Base-by-base conservation (phyloP, 495 filamentous ascomycete genomes). In the Aspergillus affinis region DNA sequence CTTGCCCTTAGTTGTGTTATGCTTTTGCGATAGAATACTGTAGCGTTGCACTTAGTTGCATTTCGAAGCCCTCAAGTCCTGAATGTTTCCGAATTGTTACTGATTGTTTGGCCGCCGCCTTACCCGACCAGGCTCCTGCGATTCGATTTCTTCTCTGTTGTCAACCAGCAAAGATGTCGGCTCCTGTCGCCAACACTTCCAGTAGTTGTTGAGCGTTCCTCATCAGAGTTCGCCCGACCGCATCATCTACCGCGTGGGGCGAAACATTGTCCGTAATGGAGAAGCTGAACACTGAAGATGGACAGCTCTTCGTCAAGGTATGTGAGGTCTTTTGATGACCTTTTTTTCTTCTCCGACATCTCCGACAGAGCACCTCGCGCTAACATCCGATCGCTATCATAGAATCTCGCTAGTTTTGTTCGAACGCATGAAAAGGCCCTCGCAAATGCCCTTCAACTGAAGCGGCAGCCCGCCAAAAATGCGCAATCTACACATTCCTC, bases 361-460 rank as follows among this genome's bases (percentile, higher is more conserved):
- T 15, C 41, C 32, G 19, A 18, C 19, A 15, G 18, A 21, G 12
- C 36, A 17, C 1, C 36, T 4, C 18, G 19, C 41, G 57, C 68
- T 68, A 52, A 66, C 36, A 41, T 54, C 21, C 17, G 0, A 19
- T 53, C 27, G 23, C 15, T 44, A 54, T 46, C 21, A 21, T 61
- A 97, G 93, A 94, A 94, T 78, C 84, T 98, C 62, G 92, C 93
- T 63, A 88, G 87, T 72, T 98, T 96, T 77, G 92, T 98, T 71
- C 90, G 93, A 57, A 96, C 92, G 36, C 91, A 98, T 76, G 94
- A 98, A 73, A 96, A 95, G 77, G 94, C 92, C 26, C 85, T 98
- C 60, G 94, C 94, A 63, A 98, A 98, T 76, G 93, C 94, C 61
- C 81, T 97, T 36, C 94, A 97, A 71, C 80, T 93, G 55, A 86